phyloP scores from a whole-genome alignment of 495 filamentous ascomycete species.

The Sordaria brevicollis region DNA sequence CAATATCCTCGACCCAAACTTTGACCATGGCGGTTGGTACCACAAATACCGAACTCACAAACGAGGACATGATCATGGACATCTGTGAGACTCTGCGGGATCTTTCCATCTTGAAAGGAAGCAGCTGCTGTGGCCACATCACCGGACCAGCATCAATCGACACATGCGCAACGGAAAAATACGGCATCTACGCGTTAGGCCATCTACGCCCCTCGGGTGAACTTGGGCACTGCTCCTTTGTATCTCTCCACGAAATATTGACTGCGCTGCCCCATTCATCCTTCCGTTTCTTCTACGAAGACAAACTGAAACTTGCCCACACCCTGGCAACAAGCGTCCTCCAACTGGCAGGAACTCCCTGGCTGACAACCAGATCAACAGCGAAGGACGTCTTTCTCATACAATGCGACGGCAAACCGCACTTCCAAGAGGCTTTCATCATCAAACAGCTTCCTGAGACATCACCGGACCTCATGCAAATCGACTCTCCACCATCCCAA shows the following conservation, averaged over 20 bases:
- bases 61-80: constrained; percentile 2
- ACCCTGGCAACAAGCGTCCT: not conserved
- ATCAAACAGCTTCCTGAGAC: not conserved
- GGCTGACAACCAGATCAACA: not conserved
- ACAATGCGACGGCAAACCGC: not conserved
- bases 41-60: not conserved
- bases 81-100: not conserved
- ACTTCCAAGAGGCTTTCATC: not conserved
- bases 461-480: not conserved
- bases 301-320: not conserved
- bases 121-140: not conserved
- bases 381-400: not conserved
- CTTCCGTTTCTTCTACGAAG: not conserved
- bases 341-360: not conserved
- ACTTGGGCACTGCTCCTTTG: not conserved
- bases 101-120: not conserved
- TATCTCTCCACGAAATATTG: not conserved
- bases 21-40: not conserved
- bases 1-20: not conserved
- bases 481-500: not conserved
- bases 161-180: not conserved
- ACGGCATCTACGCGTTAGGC: not conserved
- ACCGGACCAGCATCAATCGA: not conserved
- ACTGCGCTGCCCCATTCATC: not conserved
- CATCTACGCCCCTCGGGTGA: not conserved